Evolutionary conservation across 2,329 filamentous ascomycete species (phyloP), one percentile per base, ranked within the genome.

Genomic region (Sporothrix phasma): DNA sequence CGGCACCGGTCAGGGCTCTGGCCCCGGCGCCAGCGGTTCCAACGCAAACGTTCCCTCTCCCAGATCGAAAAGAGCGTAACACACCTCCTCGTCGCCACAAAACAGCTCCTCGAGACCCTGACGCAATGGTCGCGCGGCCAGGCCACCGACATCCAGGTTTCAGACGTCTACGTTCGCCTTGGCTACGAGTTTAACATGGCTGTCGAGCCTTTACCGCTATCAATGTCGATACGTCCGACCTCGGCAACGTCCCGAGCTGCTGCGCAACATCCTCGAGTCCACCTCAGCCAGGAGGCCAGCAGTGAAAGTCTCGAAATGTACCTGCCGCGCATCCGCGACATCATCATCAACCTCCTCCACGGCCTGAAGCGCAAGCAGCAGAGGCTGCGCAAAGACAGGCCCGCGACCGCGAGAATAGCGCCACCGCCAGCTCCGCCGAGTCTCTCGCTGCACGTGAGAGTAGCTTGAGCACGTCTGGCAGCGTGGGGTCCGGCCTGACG

Each of bases 161-260:
- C 94, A 13, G 94, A 99, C 74, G 94, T 99, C 70, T 99, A 99
- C 74, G 94, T 99, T 66, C 88, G 94, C 66, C 80, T 99, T 67
- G 94, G 94, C 54, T 99, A 99, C 77, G 94, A 99, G 76, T 99
- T 99, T 82, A 99, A 99, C 77, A 94, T 99, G 79, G 94, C 94
- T 97, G 93, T 75, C 88, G 94, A 64, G 93, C 94, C 67, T 99
- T 99, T 76, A 91, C 90, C 71, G 91, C 92, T 65, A 99, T 99
- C 72, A 94, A 95, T 67, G 94, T 99, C 67, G 94, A 99, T 72
- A 97, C 92, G 1, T 85, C 86, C 29, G 94, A 99, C 74, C 81
- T 99, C 13, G 94, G 94, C 64, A 96, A 96, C 70, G 94, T 99
- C 2, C 94, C 5, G 94, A 99, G 74, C 80, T 92, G 65, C 78